phyloP scores from a whole-genome alignment of 2,329 filamentous ascomycete species.

The Sporothrix protearum region DNA sequence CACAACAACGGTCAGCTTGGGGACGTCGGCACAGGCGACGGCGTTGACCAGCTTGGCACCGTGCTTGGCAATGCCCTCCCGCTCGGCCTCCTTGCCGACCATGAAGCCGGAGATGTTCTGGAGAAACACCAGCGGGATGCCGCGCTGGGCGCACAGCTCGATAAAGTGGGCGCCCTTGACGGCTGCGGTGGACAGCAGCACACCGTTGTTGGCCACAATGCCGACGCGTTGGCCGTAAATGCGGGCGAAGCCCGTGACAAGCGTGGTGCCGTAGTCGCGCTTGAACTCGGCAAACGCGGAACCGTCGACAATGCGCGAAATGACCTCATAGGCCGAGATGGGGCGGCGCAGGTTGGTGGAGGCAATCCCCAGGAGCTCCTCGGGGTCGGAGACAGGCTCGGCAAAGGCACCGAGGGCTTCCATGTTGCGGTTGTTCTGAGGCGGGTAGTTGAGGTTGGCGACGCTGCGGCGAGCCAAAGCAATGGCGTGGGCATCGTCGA shows the following conservation, averaged over 20 bases:
- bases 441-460: slow-evolving; percentile 77
- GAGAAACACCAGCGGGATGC: slow-evolving; percentile 85
- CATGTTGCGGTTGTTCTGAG: background rate
- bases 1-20: slow-evolving; percentile 96
- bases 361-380: slow-evolving; percentile 83
- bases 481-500: slow-evolving; percentile 89
- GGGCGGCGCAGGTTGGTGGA: slow-evolving; percentile 85
- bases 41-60: slow-evolving; percentile 95
- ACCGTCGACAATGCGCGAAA: slow-evolving; percentile 87
- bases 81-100: slow-evolving; percentile 89
- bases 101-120: slow-evolving; percentile 99
- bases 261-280: slow-evolving; percentile 78
- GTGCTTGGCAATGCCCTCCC: slow-evolving; percentile 94
- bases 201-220: slow-evolving; percentile 93
- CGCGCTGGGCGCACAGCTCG: slow-evolving; percentile 85
- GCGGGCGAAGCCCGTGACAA: slow-evolving; percentile 85
- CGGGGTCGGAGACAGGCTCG: slow-evolving; percentile 75
- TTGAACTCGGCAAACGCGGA: slow-evolving; percentile 94
- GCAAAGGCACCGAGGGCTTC: slow-evolving; percentile 55
- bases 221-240: slow-evolving; percentile 90
- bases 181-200: slow-evolving; percentile 83
- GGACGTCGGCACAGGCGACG: slow-evolving; percentile 88
- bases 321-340: slow-evolving; percentile 83
- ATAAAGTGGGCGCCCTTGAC: slow-evolving; percentile 97
- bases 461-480: slow-evolving; percentile 80